These are phyloP conservation scores for Penicillium soppii DNA, from an alignment of 495 filamentous ascomycete genomes.

Conservation along the genomic window DNA sequence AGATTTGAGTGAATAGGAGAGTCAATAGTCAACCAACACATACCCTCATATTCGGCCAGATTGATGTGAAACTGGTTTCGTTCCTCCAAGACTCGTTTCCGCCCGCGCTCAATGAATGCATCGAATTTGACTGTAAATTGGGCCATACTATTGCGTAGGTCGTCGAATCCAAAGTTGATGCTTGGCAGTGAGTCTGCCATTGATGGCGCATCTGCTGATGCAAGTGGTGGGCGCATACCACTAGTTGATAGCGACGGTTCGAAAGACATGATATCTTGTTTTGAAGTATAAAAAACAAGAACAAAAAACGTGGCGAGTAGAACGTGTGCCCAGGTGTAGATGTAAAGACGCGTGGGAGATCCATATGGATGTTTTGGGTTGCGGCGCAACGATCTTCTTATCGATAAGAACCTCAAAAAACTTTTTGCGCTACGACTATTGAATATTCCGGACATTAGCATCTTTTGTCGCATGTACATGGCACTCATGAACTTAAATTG, in stretches of 20 bases:
- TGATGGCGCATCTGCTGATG: conserved; percentile 54
- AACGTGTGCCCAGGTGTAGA: not conserved
- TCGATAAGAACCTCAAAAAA: conserved; percentile 26
- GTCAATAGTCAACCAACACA: conserved; percentile 3
- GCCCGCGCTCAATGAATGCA: conserved; percentile 85
- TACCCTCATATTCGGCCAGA: conserved; percentile 86
- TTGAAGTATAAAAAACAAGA: too few relatives aligned
- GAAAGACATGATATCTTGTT: conserved; percentile 32
- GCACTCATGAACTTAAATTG: not conserved
- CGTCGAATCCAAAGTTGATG: conserved; percentile 95
- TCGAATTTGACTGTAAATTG: conserved; percentile 91
- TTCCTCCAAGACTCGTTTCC: conserved; percentile 87
- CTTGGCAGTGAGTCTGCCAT: conserved; percentile 82
- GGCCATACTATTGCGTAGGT: conserved; percentile 90
- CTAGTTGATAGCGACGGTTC: conserved; percentile 76
- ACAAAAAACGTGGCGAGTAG: not conserved
- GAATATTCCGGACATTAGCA: too few relatives aligned
- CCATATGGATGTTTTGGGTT: conserved; percentile 30
- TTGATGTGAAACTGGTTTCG: conserved; percentile 91
- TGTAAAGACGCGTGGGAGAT: conserved; percentile 7
- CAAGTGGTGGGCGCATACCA: conserved; percentile 67
- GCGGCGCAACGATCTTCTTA: conserved; percentile 33
- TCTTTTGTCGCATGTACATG: too few relatives aligned
- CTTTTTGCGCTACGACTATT: too few relatives aligned
- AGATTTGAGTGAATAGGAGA: not conserved